phyloP scores from a whole-genome alignment of 805 yeast genomes.

The Torulaspora indica region DNA sequence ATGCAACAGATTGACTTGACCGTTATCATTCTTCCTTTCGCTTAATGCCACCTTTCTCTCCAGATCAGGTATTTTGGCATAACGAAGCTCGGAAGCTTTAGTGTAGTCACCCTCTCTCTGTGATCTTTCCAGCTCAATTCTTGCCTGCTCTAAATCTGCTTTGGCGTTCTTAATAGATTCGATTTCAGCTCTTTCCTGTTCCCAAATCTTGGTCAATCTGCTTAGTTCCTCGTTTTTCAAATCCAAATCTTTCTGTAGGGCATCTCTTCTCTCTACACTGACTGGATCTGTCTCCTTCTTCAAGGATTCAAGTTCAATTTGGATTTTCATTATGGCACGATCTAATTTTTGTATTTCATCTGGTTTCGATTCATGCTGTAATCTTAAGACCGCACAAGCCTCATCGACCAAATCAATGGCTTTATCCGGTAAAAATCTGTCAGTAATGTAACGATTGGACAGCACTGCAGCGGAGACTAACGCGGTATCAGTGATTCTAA shows the following conservation, averaged over 20 bases:
- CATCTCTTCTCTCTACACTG: constrained; percentile 71
- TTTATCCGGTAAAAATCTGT: constrained; percentile 88
- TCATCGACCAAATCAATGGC: constrained; percentile 96
- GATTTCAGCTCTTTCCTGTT: constrained; percentile 68
- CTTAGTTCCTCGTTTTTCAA: constrained; percentile 59
- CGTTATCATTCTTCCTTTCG: constrained; percentile 38
- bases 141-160: constrained; percentile 77
- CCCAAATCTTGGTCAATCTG: constrained; percentile 82
- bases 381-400: constrained; percentile 89
- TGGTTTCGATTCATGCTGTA: constrained; percentile 96
- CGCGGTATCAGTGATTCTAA: constrained; percentile 86
- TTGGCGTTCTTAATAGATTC: constrained; percentile 76
- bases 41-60: constrained; percentile 53
- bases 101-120: constrained; percentile 85
- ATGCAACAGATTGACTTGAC: constrained; percentile 42
- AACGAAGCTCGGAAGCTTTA: constrained; percentile 83
- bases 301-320: constrained; percentile 89
- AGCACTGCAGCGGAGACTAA: constrained; percentile 89
- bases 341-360: constrained; percentile 88
- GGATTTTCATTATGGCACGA: constrained; percentile 85
- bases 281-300: constrained; percentile 87
- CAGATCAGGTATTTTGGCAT: constrained; percentile 77
- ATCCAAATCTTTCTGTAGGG: constrained; percentile 62
- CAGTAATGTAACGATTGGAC: constrained; percentile 85
- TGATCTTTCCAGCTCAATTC: constrained; percentile 72